These are phyloP conservation scores for Pichia ethanolica DNA, from an alignment of 805 yeast genomes.

Conservation along the genomic window DNA sequence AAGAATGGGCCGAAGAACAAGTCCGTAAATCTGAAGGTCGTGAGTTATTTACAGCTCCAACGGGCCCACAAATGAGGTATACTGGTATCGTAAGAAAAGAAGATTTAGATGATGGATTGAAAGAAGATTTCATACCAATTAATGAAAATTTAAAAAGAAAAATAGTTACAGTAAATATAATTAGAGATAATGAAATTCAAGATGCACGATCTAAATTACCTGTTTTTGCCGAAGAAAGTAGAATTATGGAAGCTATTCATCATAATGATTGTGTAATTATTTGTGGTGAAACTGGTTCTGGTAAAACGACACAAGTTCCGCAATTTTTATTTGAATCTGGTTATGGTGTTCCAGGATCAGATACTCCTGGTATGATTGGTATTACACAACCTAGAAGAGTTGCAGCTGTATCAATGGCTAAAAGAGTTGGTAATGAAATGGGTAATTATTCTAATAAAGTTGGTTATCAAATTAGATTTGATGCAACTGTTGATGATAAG, in stretches of 20 bases:
- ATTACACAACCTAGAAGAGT: slow-evolving; percentile 94
- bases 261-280: slow-evolving; percentile 85
- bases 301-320: slow-evolving; percentile 97
- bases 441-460: slow-evolving; percentile 67
- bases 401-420: slow-evolving; percentile 88
- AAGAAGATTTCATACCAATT: slow-evolving; percentile 52
- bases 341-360: slow-evolving; percentile 55
- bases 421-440: slow-evolving; percentile 67
- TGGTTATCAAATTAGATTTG: slow-evolving; percentile 79
- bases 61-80: slow-evolving; percentile 45
- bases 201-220: slow-evolving; percentile 66
- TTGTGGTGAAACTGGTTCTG: slow-evolving; percentile 98
- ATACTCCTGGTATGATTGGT: slow-evolving; percentile 90
- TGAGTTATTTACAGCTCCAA: slow-evolving; percentile 39
- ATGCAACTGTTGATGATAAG: slow-evolving; percentile 51
- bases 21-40: slow-evolving; percentile 59
- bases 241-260: slow-evolving; percentile 91
- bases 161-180: slow-evolving; percentile 61
- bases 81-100: slow-evolving; percentile 56
- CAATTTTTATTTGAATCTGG: slow-evolving; percentile 93
- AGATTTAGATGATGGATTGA: slow-evolving; percentile 64
- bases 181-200: slow-evolving; percentile 62
- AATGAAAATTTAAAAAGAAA: slow-evolving; percentile 47
- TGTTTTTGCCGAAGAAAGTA: slow-evolving; percentile 83
- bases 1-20: slow-evolving; percentile 81